Evolutionary conservation across 768 basidiomycete species (phyloP).

Genomic region (Sistotremastrum niveocremeum): DNA sequence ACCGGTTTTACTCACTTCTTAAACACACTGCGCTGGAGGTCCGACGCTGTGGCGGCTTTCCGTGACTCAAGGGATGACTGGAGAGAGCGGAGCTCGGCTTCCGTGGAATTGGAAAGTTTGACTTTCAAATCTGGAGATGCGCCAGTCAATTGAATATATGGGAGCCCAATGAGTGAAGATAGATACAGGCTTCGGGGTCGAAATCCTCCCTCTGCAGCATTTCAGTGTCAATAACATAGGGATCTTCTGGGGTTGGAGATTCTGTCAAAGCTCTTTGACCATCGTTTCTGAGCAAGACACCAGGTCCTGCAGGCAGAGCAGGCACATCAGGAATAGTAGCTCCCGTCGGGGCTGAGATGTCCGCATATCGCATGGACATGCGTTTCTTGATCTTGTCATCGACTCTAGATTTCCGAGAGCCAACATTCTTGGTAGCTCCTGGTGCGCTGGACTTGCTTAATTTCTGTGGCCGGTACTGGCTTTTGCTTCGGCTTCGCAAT

Average conservation of each 20-base stretch:
- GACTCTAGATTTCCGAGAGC: slow-evolving; percentile 29
- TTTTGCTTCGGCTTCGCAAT: no score
- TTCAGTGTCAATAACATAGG: slow-evolving; percentile 41
- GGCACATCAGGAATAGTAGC: slow-evolving; percentile 43
- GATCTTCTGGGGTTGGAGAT: slow-evolving; percentile 31
- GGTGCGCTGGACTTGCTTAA: no score
- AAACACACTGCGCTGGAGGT: slow-evolving; percentile 87
- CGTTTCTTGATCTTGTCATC: slow-evolving; percentile 95
- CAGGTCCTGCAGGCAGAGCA: slow-evolving; percentile 31
- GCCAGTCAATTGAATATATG: not conserved
- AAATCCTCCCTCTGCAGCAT: slow-evolving; percentile 67
- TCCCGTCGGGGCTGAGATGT: slow-evolving; percentile 58
- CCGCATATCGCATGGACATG: slow-evolving; percentile 89
- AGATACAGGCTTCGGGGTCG: slow-evolving; percentile 81
- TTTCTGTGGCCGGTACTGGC: no score
- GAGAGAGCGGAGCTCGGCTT: slow-evolving; percentile 61
- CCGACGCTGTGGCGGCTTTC: slow-evolving; percentile 59
- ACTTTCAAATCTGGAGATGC: slow-evolving; percentile 49
- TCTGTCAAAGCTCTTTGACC: slow-evolving; percentile 8
- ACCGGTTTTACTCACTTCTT: slow-evolving; percentile 51
- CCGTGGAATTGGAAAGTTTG: slow-evolving; percentile 83
- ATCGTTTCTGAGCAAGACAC: no score
- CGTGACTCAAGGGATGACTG: slow-evolving; percentile 62
- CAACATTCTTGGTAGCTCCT: no score
- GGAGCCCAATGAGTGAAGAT: not conserved